Conservation (phyloP, 2,329 filamentous ascomycete species). For the Thelonectria discophora region DNA sequence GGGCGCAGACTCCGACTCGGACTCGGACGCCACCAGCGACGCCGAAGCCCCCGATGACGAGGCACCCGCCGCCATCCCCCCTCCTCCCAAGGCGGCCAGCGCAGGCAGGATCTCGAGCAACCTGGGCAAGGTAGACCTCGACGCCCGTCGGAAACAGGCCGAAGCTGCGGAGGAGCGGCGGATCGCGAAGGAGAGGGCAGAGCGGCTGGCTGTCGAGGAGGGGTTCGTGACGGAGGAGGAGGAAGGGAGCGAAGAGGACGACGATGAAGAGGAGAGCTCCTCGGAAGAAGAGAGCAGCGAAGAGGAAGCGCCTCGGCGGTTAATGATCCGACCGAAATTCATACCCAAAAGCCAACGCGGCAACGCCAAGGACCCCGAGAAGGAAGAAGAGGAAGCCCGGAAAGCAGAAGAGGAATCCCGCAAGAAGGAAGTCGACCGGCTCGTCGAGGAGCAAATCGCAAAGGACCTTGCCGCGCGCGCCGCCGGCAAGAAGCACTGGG, state of each 20-base stretch:
- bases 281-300: slow-evolving; percentile 62
- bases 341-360: slow-evolving; percentile 66
- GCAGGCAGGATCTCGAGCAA: slow-evolving; percentile 66
- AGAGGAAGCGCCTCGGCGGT: slow-evolving; percentile 63
- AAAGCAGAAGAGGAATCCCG: slow-evolving; percentile 67
- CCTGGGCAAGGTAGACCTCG: slow-evolving; percentile 62
- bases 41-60: slow-evolving; percentile 59
- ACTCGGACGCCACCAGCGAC: slow-evolving; percentile 60
- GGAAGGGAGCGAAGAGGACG: slow-evolving; percentile 47
- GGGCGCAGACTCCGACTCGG: slow-evolving; percentile 63
- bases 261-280: slow-evolving; percentile 47
- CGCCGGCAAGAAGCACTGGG: slow-evolving; percentile 86
- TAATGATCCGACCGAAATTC: slow-evolving; percentile 72
- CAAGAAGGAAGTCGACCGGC: slow-evolving; percentile 75
- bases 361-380: slow-evolving; percentile 41
- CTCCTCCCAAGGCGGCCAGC: slow-evolving; percentile 65
- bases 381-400: slow-evolving; percentile 48
- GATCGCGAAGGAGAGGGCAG: slow-evolving; percentile 59
- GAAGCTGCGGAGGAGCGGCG: slow-evolving; percentile 58
- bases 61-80: slow-evolving; percentile 50
- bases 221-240: slow-evolving; percentile 70
- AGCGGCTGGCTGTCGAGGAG: slow-evolving; percentile 64
- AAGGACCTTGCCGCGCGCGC: slow-evolving; percentile 80
- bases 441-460: slow-evolving; percentile 89
- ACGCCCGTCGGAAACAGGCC: slow-evolving; percentile 56